Evolutionary conservation across 2,329 filamentous ascomycete genomes (phyloP).

Genomic region (Aspergillus pseudonomiae): DNA sequence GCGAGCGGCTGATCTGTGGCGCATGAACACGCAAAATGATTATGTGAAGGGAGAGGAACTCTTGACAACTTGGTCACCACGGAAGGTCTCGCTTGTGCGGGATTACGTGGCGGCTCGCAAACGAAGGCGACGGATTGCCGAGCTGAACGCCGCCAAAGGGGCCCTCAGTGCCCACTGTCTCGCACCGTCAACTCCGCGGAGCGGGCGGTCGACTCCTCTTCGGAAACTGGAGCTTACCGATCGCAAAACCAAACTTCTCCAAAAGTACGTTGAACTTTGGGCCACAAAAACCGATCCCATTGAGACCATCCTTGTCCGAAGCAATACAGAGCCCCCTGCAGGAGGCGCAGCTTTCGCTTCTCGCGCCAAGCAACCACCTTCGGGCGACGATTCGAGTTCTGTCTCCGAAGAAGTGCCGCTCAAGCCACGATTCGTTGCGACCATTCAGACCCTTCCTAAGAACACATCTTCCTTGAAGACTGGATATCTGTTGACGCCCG

Average conservation of each 20-base stretch:
- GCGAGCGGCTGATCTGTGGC: conserved; percentile 89
- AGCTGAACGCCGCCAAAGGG: conserved; percentile 69
- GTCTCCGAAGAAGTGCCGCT: conserved; percentile 37
- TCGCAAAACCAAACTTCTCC: conserved; percentile 42
- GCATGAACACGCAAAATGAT: conserved; percentile 91
- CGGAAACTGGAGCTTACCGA: conserved; percentile 40
- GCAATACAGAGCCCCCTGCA: conserved; percentile 48
- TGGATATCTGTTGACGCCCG: conserved; percentile 84
- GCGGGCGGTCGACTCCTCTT: conserved; percentile 40
- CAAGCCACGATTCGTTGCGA: conserved; percentile 71
- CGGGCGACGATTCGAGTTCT: conserved; percentile 31
- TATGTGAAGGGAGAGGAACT: conserved; percentile 96
- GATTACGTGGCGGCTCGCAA: conserved; percentile 80
- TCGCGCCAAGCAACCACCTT: conserved; percentile 22
- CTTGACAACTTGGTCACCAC: conserved; percentile 80
- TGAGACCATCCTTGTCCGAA: conserved; percentile 48
- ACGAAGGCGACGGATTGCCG: conserved; percentile 72
- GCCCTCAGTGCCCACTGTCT: conserved; percentile 46
- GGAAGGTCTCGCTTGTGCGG: conserved; percentile 86
- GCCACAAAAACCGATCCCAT: conserved; percentile 45
- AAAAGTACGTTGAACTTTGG: conserved; percentile 47
- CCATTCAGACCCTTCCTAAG: conserved; percentile 76
- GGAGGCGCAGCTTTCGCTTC: conserved; percentile 38
- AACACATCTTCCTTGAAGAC: conserved; percentile 81
- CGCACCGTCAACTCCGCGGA: conserved; percentile 35